A percentile compares a stretch with the other conserved stretches of the same genome.
Conservation (phyloP, 192 early-diverging fungal genomes). For the Thoreauomyces humboldtii region DNA sequence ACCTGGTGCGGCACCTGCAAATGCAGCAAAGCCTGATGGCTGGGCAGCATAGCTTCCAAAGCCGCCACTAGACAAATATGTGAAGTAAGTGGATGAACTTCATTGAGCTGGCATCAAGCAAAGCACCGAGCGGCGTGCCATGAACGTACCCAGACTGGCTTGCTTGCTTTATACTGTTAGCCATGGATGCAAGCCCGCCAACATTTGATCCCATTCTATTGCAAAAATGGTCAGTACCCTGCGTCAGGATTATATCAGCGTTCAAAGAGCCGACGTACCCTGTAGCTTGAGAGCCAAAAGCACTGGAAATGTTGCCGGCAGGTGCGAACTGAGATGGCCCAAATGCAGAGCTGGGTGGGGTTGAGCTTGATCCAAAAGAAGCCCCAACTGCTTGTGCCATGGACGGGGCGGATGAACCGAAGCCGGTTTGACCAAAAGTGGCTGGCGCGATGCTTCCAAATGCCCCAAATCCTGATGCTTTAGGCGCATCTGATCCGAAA, state of each 20-base stretch:
- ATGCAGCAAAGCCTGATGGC: background rate
- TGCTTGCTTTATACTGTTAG: constrained; percentile 13
- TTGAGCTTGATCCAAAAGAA: constrained; percentile 6
- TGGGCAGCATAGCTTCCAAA: background rate
- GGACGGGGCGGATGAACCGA: background rate
- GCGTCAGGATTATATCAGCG: background rate
- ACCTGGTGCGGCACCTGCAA: background rate
- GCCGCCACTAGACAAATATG: background rate
- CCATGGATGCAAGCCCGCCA: background rate
- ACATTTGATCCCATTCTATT: background rate
- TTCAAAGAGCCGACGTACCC: background rate
- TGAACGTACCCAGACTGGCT: constrained; percentile 13
- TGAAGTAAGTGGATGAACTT: too few species aligned
- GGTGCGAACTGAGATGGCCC: background rate
- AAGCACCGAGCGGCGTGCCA: background rate
- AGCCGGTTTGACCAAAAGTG: constrained; percentile 4
- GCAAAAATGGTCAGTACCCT: background rate
- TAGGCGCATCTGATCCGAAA: background rate
- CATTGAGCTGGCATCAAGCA: background rate
- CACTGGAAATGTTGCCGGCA: background rate
- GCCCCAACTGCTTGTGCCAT: constrained; percentile 15
- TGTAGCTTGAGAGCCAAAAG: background rate
- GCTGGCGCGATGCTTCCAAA: background rate
- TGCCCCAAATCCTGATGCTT: background rate
- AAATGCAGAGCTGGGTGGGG: background rate